These are phyloP conservation scores for Starmerella stellata DNA, from an alignment of 805 yeast species.

Conservation along the genomic window DNA sequence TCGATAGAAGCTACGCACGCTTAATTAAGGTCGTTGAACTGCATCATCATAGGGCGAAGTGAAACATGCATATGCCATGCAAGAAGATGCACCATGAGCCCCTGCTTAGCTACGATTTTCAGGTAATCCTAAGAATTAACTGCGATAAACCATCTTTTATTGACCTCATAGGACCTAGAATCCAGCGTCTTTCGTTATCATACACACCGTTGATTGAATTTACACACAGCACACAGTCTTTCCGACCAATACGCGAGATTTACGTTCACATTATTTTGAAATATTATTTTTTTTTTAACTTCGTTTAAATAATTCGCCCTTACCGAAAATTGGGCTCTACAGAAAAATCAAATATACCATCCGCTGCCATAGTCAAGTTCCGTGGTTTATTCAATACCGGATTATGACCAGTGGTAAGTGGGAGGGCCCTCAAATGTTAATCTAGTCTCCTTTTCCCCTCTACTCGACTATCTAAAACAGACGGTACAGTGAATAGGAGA, in stretches of 20 bases:
- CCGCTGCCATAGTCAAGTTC: constrained; percentile 12
- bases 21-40: background rate
- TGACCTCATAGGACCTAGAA: too few species aligned
- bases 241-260: too few species aligned
- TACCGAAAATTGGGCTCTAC: too few species aligned
- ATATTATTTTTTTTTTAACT: too few species aligned
- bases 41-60: background rate
- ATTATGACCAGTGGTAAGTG: constrained; percentile 14
- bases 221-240: too few species aligned
- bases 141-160: background rate
- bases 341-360: constrained; percentile 5
- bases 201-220: too few species aligned
- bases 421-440: constrained; percentile 6
- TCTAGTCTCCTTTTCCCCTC: constrained; percentile 26
- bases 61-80: background rate
- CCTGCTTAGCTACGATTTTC: background rate
- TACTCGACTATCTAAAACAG: constrained; percentile 15
- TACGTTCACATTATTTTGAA: too few species aligned
- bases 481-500: constrained; percentile 24
- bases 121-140: background rate
- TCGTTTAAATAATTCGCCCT: too few species aligned
- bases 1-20: background rate
- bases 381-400: constrained; percentile 2
- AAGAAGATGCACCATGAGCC: background rate
- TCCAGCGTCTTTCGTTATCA: too few species aligned